Conservation (phyloP, 2,329 filamentous ascomycete species). For the Thermoascus crustaceus region DNA sequence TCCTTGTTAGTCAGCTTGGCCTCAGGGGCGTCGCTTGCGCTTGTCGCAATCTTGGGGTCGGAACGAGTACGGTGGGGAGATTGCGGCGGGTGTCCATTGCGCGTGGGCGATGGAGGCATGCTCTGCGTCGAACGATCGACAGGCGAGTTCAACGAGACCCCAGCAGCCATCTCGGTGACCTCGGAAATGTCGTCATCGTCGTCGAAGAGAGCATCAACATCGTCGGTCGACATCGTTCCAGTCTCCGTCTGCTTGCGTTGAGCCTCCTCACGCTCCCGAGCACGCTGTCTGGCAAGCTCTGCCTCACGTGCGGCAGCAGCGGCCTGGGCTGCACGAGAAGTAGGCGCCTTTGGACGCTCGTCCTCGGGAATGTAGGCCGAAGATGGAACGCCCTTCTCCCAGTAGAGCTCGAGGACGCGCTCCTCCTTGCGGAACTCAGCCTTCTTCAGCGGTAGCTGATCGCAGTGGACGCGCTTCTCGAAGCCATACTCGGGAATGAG, state of each 20-base stretch:
- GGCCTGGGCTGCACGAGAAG: conserved; percentile 65
- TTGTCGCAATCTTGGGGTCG: conserved; percentile 78
- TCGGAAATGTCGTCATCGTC: conserved; percentile 83
- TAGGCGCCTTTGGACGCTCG: conserved; percentile 79
- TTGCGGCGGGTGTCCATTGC: conserved; percentile 59
- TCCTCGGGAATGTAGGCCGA: conserved; percentile 95
- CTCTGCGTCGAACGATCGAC: conserved; percentile 87
- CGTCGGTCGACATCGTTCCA: conserved; percentile 85
- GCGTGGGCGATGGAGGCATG: conserved; percentile 82
- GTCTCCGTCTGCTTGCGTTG: conserved; percentile 91
- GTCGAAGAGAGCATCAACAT: conserved; percentile 91
- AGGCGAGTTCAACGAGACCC: conserved; percentile 65
- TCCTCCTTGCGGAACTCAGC: conserved; percentile 98
- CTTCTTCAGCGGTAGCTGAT: conserved; percentile 94
- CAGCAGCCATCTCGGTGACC: conserved; percentile 81
- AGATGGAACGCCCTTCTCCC: conserved; percentile 98
- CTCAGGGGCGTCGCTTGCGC: conserved; percentile 61
- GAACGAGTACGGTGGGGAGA: conserved; percentile 81
- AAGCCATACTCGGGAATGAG: conserved; percentile 97
- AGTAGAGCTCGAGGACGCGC: conserved; percentile 90
- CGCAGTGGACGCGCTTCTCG: conserved; percentile 98
- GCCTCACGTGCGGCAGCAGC: conserved; percentile 70
- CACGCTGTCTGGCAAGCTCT: conserved; percentile 71
- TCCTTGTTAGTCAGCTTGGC: conserved; percentile 83
- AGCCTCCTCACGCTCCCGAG: conserved; percentile 81